Base-by-base conservation (phyloP, 768 basidiomycete species). In the Tylopilus vinaceipallidus region DNA sequence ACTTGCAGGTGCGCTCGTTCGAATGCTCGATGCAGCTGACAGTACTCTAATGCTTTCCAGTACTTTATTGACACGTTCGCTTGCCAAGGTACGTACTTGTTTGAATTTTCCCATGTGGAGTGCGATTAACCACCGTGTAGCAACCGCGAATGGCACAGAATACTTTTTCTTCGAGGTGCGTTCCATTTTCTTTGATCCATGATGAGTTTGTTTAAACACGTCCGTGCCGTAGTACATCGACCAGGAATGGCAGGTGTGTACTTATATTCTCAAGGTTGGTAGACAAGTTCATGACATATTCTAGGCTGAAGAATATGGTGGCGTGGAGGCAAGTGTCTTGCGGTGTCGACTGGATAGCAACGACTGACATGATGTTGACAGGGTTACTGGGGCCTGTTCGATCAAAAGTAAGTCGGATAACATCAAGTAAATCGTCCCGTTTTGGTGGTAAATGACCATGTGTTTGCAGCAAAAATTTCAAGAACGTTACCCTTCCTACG, bases 101-200 rank as follows among this genome's bases (percentile, higher is more conserved):
- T 43, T 23, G 13, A 14, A 41, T 4, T 26, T 53, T 46, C 40
- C 23, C 45, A 24, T 23, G 17, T 30, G 26, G 40, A 40, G 24
- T 9, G 14, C 9, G 20, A 49, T 49, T 55, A 36, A 68, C 37
- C 16, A 11, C 32, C 16, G 16, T 44, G 9, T 44, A 63, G 88
- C 95, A 0, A 97, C 93, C 65, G 53, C 66, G 16, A 93, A 93
- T 53, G 79, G 80, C 12, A 93, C 89, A 1, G 74, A 80, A 14
- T 95, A 95, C 71, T 97, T 93, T 79, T 95, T 81, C 74, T 91
- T 92, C 52, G 88, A 88, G 75, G 80, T 81, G 16, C 7, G 66
- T 55, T 42, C 42, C 45, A 35, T 23, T n/a, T n/a, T n/a, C n/a
- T n/a, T n/a, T n/a, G n/a, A n/a, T n/a, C n/a, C n/a, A n/a, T n/a